These are phyloP conservation scores for Sporodiniella umbellata DNA, from an alignment of 371 early-diverging fungal genomes.

Conservation along the genomic window DNA sequence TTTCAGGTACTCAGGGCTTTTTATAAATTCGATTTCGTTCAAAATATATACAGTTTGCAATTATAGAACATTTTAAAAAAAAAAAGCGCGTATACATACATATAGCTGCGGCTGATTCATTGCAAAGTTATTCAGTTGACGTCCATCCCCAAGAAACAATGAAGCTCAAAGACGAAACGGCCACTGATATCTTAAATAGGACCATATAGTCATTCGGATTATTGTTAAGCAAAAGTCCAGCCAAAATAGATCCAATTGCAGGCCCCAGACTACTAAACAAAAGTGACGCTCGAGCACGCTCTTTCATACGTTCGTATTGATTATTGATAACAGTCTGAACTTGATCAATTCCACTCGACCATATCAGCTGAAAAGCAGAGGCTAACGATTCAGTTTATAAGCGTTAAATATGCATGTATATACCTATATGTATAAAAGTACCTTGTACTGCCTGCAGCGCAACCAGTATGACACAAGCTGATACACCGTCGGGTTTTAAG, in stretches of 20 bases:
- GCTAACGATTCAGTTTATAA: too few species aligned
- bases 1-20: too few species aligned
- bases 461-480: constrained; percentile 8
- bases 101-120: too few species aligned
- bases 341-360: constrained; percentile 28
- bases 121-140: constrained; percentile 19
- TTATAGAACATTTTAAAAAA: too few species aligned
- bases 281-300: constrained; percentile 25
- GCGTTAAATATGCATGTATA: too few species aligned
- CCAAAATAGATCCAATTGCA: constrained; percentile 23
- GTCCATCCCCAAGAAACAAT: constrained; percentile 47
- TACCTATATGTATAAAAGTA: too few species aligned
- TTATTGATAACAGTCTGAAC: constrained; percentile 24
- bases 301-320: constrained; percentile 29
- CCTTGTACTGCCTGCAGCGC: constrained; percentile 22
- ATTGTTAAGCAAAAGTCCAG: constrained; percentile 21
- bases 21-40: too few species aligned
- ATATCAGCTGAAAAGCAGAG: constrained; percentile 25
- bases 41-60: too few species aligned
- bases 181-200: constrained; percentile 25
- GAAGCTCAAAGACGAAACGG: constrained; percentile 28
- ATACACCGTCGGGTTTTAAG: constrained; percentile 11
- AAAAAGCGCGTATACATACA: too few species aligned
- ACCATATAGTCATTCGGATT: constrained; percentile 19
- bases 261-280: constrained; percentile 36